These are phyloP conservation scores for Strigomonas galati DNA, from an alignment of 208 protist genomes.

Conservation along the genomic window DNA sequence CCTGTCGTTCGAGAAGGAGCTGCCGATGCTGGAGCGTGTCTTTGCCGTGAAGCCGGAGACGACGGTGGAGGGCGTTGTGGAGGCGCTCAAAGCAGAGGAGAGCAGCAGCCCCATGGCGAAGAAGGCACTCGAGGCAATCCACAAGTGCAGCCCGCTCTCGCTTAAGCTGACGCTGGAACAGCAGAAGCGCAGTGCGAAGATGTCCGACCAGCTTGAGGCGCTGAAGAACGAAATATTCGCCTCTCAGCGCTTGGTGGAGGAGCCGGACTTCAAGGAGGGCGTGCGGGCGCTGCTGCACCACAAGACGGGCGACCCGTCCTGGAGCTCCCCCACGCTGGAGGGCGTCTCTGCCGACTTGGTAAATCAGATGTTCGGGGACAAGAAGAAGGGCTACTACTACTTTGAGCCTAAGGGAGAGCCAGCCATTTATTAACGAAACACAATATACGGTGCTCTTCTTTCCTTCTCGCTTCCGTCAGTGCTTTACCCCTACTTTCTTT, in stretches of 20 bases:
- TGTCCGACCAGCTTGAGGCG: slow-evolving; percentile 16
- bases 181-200: slow-evolving; percentile 17
- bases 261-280: slow-evolving; percentile 47
- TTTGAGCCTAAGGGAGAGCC: neutral
- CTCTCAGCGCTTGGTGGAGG: slow-evolving; percentile 24
- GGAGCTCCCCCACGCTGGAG: slow-evolving; percentile 27
- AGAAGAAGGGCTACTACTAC: slow-evolving; percentile 24
- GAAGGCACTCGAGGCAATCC: slow-evolving; percentile 21
- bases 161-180: slow-evolving; percentile 49
- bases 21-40: slow-evolving; percentile 27
- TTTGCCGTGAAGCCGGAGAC: slow-evolving; percentile 30
- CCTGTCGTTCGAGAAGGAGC: slow-evolving; percentile 42
- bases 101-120: slow-evolving; percentile 27
- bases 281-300: slow-evolving; percentile 38
- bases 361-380: slow-evolving; percentile 12
- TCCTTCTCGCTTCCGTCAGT: neutral
- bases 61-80: slow-evolving; percentile 41
- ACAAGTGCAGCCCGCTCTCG: slow-evolving; percentile 39
- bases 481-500: slow-evolving; percentile 1
- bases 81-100: slow-evolving; percentile 24
- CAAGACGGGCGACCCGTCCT: slow-evolving; percentile 42
- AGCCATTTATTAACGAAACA: neutral
- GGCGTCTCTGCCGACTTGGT: slow-evolving; percentile 19
- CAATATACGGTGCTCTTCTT: neutral
- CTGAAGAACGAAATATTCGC: slow-evolving; percentile 29